Evolutionary conservation across 2,329 filamentous ascomycete genomes (phyloP), one percentile per base, ranked within the genome.

Genomic region (Cryphonectria parasitica): DNA sequence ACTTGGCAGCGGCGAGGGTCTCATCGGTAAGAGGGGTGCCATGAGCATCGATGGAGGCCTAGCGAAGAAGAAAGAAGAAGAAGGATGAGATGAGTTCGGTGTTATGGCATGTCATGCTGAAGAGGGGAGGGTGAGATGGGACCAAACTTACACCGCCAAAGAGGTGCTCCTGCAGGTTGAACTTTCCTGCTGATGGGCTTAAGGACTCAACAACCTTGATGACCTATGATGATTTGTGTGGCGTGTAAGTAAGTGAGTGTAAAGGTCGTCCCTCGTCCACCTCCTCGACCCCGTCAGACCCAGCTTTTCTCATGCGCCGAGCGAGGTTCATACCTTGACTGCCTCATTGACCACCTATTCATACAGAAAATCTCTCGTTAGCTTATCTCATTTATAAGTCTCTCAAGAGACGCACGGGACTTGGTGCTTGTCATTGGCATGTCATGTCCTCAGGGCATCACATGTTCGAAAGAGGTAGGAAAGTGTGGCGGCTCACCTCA

Each of bases 101-200:
- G 68, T 43, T 11, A 72, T 15, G 66, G 3, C 64, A 11, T 65
- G 39, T 60, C 43, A 65, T 17, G 31, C 7, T 11, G 36, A 39
- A 39, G 36, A 10, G 10, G 36, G 36, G 36, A 10, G 36, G 36
- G 36, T 8, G 36, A 1, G 54, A 41, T 49, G 2, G 63, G 34
- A 36, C 43, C 74, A 39, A 73, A 88, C 93, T 85, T 89, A 97
- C 95, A 78, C 96, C 95, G 77, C 96, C 95, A 71, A 99, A 88
- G 70, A 97, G 87, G 80, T 98, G 94, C 69, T 97, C 90, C 79
- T 97, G 89, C 77, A 98, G 91, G 80, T 96, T 94, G 85, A 98
- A 97, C 77, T 91, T 91, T 80, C 84, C 86, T 68, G 92, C 87
- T 75, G 90, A 88, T 69, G 90, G 87, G 78, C 89, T 90, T 75